phyloP scores from a whole-genome alignment of 805 yeast genomes.

The Candida insectorum region DNA sequence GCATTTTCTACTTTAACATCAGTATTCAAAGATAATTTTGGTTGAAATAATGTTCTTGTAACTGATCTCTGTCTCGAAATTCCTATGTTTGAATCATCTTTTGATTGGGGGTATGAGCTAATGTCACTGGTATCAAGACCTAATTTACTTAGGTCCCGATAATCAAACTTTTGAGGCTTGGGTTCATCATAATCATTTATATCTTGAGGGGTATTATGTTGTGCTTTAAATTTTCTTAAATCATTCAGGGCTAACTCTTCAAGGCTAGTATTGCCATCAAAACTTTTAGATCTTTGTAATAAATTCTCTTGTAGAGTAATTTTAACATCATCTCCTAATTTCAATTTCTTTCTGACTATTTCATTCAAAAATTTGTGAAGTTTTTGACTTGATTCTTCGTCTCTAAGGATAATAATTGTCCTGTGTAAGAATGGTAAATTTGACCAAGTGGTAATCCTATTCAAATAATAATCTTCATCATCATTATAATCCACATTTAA shows the following conservation, averaged over 20 bases:
- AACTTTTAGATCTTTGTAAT: conserved; percentile 30
- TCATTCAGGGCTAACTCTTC: conserved; percentile 16
- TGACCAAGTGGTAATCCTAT: conserved; percentile 34
- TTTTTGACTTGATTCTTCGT: conserved; percentile 23
- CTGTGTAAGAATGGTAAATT: conserved; percentile 35
- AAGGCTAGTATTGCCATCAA: conserved; percentile 12
- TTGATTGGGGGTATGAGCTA: background rate
- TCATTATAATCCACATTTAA: conserved; percentile 19
- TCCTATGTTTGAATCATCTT: conserved; percentile 15
- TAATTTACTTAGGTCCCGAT: conserved; percentile 23
- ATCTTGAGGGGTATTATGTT: conserved; percentile 6
- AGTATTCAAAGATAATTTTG: conserved; percentile 24
- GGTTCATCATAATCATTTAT: conserved; percentile 28
- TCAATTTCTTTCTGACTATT: conserved; percentile 4
- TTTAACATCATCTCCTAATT: conserved; percentile 17
- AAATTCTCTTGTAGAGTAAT: conserved; percentile 37
- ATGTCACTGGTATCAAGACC: conserved; percentile 16
- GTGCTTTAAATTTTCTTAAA: conserved; percentile 23
- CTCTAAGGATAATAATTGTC: conserved; percentile 34
- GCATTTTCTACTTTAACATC: conserved; percentile 1
- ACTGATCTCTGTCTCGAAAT: conserved; percentile 14
- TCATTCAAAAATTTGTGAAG: conserved; percentile 20
- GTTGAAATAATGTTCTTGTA: conserved; percentile 37
- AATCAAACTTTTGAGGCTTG: conserved; percentile 28
- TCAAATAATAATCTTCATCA: conserved; percentile 21